A percentile compares a stretch with the other conserved stretches of the same genome.
These are phyloP conservation scores for Lavandula angustifolia DNA, from an alignment of 257 asterid species.

Conservation along the genomic window DNA sequence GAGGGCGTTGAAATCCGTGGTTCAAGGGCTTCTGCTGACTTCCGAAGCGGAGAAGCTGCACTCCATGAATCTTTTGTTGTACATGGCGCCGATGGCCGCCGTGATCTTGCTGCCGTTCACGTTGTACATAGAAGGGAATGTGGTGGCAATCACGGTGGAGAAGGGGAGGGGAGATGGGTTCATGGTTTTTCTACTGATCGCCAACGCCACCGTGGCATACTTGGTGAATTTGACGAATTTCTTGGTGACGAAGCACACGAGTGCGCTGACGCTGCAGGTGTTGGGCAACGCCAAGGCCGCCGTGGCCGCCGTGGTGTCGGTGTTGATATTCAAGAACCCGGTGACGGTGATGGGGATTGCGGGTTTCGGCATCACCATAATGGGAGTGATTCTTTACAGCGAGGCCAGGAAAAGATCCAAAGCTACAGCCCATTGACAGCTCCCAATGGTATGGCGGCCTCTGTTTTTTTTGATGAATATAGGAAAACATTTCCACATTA, in stretches of 20 bases:
- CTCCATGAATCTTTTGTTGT: constrained; percentile 86
- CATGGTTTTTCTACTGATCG: constrained; percentile 63
- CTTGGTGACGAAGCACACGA: constrained; percentile 90
- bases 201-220: constrained; percentile 86
- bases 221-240: constrained; percentile 87
- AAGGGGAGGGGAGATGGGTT: constrained; percentile 66
- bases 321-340: constrained; percentile 88
- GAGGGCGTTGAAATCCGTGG: constrained; percentile 89
- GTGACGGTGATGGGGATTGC: constrained; percentile 93
- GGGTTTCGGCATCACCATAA: constrained; percentile 80
- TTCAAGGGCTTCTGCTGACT: constrained; percentile 74
- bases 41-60: constrained; percentile 91
- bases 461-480: constrained; percentile 38
- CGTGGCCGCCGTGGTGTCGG: constrained; percentile 90
- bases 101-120: constrained; percentile 76
- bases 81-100: constrained; percentile 99
- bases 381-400: constrained; percentile 97
- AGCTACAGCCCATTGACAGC: constrained; percentile 68
- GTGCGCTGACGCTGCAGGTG: constrained; percentile 89
- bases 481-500: constrained; percentile 42
- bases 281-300: constrained; percentile 98
- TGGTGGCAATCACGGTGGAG: constrained; percentile 57
- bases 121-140: constrained; percentile 84
- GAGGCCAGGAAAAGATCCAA: constrained; percentile 93
- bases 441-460: constrained; percentile 27